phyloP scores from a whole-genome alignment of 805 yeast species.

The Wickerhamomyces silvicola region DNA sequence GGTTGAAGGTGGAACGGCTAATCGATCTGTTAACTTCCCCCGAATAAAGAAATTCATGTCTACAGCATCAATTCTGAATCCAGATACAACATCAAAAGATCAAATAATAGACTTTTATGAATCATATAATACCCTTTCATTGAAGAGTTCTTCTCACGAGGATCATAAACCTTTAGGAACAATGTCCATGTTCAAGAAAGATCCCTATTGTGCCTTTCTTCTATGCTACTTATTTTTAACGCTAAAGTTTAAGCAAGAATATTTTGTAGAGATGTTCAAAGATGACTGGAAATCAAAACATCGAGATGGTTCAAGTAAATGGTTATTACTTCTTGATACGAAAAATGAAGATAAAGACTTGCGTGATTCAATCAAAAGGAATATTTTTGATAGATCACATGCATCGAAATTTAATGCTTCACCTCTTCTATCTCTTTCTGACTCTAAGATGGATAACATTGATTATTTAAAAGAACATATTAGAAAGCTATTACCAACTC shows the following conservation, averaged over 20 bases:
- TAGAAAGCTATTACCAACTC: conserved; percentile 29
- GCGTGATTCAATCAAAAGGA: conserved; percentile 3
- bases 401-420: neutral
- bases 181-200: conserved; percentile 11
- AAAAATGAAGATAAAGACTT: conserved; percentile 8
- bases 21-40: neutral
- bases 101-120: conserved; percentile 11
- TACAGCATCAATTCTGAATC: conserved; percentile 1
- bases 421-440: conserved; percentile 8
- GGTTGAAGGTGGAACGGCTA: neutral
- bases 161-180: conserved; percentile 17
- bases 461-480: conserved; percentile 27
- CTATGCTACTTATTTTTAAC: conserved; percentile 9
- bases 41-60: neutral
- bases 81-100: neutral
- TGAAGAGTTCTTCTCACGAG: conserved; percentile 16
- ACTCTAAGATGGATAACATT: conserved; percentile 14
- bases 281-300: conserved; percentile 10
- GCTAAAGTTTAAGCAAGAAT: conserved; percentile 5
- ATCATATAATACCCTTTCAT: conserved; percentile 8
- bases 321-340: conserved; percentile 13
- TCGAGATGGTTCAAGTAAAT: conserved; percentile 14
- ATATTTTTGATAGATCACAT: conserved; percentile 6
- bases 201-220: conserved; percentile 15
- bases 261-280: conserved; percentile 2